Evolutionary conservation across 257 asterid species (phyloP).

Genomic region (Eucommia ulmoides): DNA sequence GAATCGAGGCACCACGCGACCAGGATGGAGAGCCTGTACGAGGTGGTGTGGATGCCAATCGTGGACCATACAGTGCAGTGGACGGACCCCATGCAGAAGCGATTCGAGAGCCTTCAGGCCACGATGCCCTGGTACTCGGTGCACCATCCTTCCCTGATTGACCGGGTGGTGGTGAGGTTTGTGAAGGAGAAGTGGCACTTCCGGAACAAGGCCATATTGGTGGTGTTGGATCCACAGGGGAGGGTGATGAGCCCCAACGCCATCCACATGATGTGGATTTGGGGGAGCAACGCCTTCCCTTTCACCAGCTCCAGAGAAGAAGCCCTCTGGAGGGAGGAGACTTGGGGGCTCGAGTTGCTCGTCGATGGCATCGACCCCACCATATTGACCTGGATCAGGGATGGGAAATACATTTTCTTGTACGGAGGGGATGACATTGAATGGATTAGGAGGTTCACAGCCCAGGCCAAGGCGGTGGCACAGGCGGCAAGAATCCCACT

Average conservation of each 20-base stretch:
- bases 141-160: slow-evolving; percentile 49
- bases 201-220: slow-evolving; percentile 59
- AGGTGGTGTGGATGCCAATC: slow-evolving; percentile 82
- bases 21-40: slow-evolving; percentile 45
- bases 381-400: slow-evolving; percentile 51
- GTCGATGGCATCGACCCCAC: slow-evolving; percentile 60
- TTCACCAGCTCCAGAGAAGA: slow-evolving; percentile 50
- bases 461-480: slow-evolving; percentile 25
- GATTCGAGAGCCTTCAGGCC: slow-evolving; percentile 31
- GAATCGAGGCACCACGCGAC: slow-evolving; percentile 27
- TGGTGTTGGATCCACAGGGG: slow-evolving; percentile 80
- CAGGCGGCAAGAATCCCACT: slow-evolving; percentile 27
- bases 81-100: slow-evolving; percentile 12
- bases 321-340: slow-evolving; percentile 50
- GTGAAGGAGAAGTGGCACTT: slow-evolving; percentile 45
- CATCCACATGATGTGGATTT: slow-evolving; percentile 85
- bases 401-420: slow-evolving; percentile 56
- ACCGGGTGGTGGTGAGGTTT: slow-evolving; percentile 49
- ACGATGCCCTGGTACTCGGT: slow-evolving; percentile 85
- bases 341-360: slow-evolving; percentile 56
- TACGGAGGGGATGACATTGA: slow-evolving; percentile 88
- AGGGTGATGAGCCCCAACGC: slow-evolving; percentile 56
- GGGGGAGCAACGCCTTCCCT: slow-evolving; percentile 80
- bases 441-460: slow-evolving; percentile 68
- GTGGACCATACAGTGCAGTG: slow-evolving; percentile 22